Conservation (phyloP, 495 filamentous ascomycete genomes). For the Penicillium antarcticum region DNA sequence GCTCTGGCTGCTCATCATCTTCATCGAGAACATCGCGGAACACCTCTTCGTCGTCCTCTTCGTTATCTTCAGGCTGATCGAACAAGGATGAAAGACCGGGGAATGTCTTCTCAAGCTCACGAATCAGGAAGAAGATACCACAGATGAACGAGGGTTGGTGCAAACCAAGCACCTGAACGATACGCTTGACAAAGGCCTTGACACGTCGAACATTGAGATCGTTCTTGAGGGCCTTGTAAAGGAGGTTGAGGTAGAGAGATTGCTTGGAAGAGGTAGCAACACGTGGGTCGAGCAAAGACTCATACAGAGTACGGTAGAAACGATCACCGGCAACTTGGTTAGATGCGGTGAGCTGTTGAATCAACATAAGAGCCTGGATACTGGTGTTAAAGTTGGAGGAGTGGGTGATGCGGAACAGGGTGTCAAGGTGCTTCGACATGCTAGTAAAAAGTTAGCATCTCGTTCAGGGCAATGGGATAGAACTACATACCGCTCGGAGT, state of each 20-base stretch:
- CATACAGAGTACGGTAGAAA: slow-evolving; percentile 93
- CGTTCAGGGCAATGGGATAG: background rate
- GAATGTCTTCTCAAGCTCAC: slow-evolving; percentile 73
- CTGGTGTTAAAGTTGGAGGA: slow-evolving; percentile 99
- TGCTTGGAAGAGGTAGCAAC: slow-evolving; percentile 91
- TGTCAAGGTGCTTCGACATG: slow-evolving; percentile 85
- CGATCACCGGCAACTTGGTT: slow-evolving; percentile 79
- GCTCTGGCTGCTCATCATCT: slow-evolving; percentile 34
- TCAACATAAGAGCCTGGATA: slow-evolving; percentile 91
- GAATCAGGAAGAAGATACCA: slow-evolving; percentile 81
- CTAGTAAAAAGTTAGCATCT: slow-evolving; percentile 32
- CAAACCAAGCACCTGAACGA: slow-evolving; percentile 79
- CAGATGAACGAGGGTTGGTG: slow-evolving; percentile 93
- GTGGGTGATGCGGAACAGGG: slow-evolving; percentile 90
- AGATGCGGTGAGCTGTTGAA: slow-evolving; percentile 82
- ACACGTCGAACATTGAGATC: slow-evolving; percentile 84
- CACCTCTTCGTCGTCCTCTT: slow-evolving; percentile 67
- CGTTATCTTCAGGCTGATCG: slow-evolving; percentile 65
- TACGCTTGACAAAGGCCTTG: slow-evolving; percentile 90
- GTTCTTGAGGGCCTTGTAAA: slow-evolving; percentile 82
- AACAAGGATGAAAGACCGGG: slow-evolving; percentile 70
- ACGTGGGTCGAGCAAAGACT: slow-evolving; percentile 87
- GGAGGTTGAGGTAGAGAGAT: slow-evolving; percentile 85
- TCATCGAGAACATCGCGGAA: slow-evolving; percentile 67
- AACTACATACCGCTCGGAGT: slow-evolving; percentile 62